Conservation (phyloP, 2,329 filamentous ascomycete genomes). For the Penicillium sp. region DNA sequence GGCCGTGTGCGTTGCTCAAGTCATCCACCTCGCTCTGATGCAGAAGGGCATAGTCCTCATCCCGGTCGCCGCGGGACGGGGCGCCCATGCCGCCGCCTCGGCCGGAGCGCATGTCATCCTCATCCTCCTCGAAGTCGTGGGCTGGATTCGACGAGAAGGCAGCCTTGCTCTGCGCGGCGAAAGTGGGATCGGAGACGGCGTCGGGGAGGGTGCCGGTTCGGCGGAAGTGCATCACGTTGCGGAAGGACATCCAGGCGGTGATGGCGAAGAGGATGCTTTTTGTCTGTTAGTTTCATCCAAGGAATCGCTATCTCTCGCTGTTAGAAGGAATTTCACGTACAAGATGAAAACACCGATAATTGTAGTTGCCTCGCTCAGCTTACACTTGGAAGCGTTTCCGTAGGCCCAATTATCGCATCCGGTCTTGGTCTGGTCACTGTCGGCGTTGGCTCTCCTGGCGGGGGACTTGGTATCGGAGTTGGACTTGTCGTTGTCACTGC, state of each 20-base stretch:
- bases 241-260: constrained; percentile 54
- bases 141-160: constrained; percentile 48
- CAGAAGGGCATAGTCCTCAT: constrained; percentile 53
- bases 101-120: constrained; percentile 44
- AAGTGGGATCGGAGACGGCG: constrained; percentile 43
- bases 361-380: constrained; percentile 54
- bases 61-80: constrained; percentile 41
- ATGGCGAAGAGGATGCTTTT: constrained; percentile 53
- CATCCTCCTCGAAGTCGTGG: constrained; percentile 46
- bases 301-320: not conserved
- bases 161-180: constrained; percentile 49
- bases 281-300: not conserved
- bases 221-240: constrained; percentile 56
- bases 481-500: constrained; percentile 31
- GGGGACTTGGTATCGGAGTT: constrained; percentile 24
- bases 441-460: constrained; percentile 35
- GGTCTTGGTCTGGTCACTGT: constrained; percentile 13
- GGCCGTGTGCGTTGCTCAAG: constrained; percentile 34
- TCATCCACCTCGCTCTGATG: constrained; percentile 48
- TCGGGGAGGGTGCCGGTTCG: constrained; percentile 55
- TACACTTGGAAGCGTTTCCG: constrained; percentile 55
- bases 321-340: constrained; percentile 38
- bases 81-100: constrained; percentile 40
- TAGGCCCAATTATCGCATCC: constrained; percentile 46
- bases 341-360: constrained; percentile 58